These are phyloP conservation scores for Aspergillus neotritici DNA, from an alignment of 2,329 filamentous ascomycete genomes.

Conservation along the genomic window DNA sequence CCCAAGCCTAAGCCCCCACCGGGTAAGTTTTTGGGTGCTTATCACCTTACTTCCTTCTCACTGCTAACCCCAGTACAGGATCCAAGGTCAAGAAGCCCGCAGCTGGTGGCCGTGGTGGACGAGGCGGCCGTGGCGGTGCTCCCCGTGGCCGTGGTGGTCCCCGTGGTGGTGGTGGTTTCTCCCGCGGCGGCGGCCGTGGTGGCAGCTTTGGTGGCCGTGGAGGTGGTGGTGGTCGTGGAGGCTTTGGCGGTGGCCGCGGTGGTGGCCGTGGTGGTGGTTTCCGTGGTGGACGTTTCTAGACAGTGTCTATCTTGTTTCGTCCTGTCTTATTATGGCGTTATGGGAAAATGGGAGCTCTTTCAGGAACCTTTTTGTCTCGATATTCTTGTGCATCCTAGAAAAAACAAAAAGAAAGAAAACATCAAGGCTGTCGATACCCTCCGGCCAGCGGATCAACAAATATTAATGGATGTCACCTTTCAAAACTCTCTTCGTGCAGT, in stretches of 20 bases:
- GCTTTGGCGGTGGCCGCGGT: conserved; percentile 38
- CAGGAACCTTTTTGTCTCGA: conserved; percentile 32
- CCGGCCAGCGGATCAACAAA: not conserved
- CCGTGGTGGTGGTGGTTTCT: conserved; percentile 34
- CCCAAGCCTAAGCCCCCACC: conserved; percentile 78
- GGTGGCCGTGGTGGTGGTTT: conserved; percentile 26
- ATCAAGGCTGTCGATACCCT: too few species aligned
- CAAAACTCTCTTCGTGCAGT: not conserved
- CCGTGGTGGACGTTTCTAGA: conserved; percentile 22
- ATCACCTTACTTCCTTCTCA: conserved; percentile 5
- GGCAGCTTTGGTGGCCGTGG: conserved; percentile 25
- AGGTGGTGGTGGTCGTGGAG: conserved; percentile 42
- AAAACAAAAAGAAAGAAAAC: conserved; percentile 9
- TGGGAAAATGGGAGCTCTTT: conserved; percentile 38
- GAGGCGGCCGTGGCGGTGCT: conserved; percentile 46
- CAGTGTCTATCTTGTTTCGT: conserved; percentile 23
- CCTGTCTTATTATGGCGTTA: conserved; percentile 41
- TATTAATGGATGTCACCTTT: not conserved
- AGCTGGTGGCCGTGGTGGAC: conserved; percentile 38
- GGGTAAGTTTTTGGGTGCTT: conserved; percentile 28
- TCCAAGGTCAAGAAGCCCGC: conserved; percentile 58
- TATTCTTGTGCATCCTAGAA: conserved; percentile 33
- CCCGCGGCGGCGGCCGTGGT: conserved; percentile 39
- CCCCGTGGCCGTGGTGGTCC: conserved; percentile 51
- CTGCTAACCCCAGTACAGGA: conserved; percentile 39